Conservation (phyloP, 2,329 filamentous ascomycete genomes). For the Pseudodiploospora longispora region DNA sequence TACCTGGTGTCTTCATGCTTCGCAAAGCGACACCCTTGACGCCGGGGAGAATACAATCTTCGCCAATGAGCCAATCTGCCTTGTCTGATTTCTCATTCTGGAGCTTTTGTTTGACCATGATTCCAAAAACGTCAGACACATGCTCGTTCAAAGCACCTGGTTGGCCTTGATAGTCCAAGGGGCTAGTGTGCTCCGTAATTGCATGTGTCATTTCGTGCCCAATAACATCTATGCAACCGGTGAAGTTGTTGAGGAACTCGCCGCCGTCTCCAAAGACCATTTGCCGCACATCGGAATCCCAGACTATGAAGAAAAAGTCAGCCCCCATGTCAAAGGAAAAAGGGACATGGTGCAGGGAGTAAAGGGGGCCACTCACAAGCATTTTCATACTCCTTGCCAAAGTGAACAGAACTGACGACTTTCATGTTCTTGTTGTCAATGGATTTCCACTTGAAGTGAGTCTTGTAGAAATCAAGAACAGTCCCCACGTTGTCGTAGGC, state of each 20-base stretch:
- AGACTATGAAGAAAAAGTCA: slow-evolving; percentile 26
- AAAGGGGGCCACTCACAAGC: slow-evolving; percentile 30
- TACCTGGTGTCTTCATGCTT: slow-evolving; percentile 46
- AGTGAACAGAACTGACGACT: slow-evolving; percentile 47
- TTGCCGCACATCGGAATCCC: slow-evolving; percentile 39
- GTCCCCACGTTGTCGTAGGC: slow-evolving; percentile 42
- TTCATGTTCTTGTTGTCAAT: slow-evolving; percentile 42
- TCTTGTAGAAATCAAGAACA: slow-evolving; percentile 42
- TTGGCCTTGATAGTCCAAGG: slow-evolving; percentile 43
- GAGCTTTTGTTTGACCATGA: slow-evolving; percentile 48
- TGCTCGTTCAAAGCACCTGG: slow-evolving; percentile 50
- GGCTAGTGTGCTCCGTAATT: slow-evolving; percentile 41
- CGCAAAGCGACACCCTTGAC: slow-evolving; percentile 44
- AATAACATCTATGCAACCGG: slow-evolving; percentile 45
- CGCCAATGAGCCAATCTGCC: slow-evolving; percentile 48
- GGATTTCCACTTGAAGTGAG: slow-evolving; percentile 41
- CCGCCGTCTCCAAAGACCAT: slow-evolving; percentile 51
- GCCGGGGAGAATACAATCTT: slow-evolving; percentile 41
- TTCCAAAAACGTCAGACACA: slow-evolving; percentile 47
- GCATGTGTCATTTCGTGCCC: slow-evolving; percentile 51
- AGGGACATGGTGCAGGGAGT: background rate
- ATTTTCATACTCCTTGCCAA: slow-evolving; percentile 41
- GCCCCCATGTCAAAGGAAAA: background rate
- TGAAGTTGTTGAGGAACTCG: slow-evolving; percentile 43
- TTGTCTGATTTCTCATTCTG: slow-evolving; percentile 35